Percentiles rank a stretch among this genome's conserved stretches.
Conservation (phyloP, 495 filamentous ascomycete genomes). For the Entonaema liquescens region DNA sequence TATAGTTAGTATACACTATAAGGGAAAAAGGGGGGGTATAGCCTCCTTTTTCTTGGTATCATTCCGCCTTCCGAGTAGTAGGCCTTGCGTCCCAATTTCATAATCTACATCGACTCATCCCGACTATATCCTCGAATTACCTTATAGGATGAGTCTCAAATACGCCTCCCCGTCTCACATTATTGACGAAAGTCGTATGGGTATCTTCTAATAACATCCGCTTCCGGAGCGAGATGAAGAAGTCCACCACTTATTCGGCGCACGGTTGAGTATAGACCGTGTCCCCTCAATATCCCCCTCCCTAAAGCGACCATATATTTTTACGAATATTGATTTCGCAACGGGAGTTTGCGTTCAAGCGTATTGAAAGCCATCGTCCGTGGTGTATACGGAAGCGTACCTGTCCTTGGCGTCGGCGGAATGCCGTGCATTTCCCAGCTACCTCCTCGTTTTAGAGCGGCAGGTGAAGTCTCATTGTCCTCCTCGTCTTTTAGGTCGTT, state of each 20-base stretch:
- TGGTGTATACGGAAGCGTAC: slow-evolving; percentile 57
- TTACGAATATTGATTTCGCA: slow-evolving; percentile 38
- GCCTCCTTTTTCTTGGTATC: slow-evolving; percentile 32
- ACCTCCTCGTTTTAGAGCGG: slow-evolving; percentile 37
- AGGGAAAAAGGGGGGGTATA: background rate
- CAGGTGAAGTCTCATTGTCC: slow-evolving; percentile 42
- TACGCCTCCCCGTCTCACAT: background rate
- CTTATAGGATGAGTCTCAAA: background rate
- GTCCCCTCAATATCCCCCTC: slow-evolving; percentile 3
- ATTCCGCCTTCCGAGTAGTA: slow-evolving; percentile 14
- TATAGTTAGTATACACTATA: slow-evolving; percentile 27
- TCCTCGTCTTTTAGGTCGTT: slow-evolving; percentile 53
- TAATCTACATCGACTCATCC: slow-evolving; percentile 1
- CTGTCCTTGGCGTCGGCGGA: slow-evolving; percentile 43
- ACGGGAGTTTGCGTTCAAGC: slow-evolving; percentile 59
- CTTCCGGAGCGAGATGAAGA: slow-evolving; percentile 38
- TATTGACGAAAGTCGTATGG: slow-evolving; percentile 11
- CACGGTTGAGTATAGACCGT: slow-evolving; percentile 14
- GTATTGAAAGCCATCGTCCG: slow-evolving; percentile 64
- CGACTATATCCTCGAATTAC: slow-evolving; percentile 17
- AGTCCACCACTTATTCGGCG: slow-evolving; percentile 12
- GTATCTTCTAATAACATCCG: slow-evolving; percentile 21
- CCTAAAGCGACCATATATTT: background rate
- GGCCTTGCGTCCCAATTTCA: background rate
- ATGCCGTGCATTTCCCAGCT: slow-evolving; percentile 57